phyloP scores from a whole-genome alignment of 1,139 yeast species.

The Suhomyces bribrorum region DNA sequence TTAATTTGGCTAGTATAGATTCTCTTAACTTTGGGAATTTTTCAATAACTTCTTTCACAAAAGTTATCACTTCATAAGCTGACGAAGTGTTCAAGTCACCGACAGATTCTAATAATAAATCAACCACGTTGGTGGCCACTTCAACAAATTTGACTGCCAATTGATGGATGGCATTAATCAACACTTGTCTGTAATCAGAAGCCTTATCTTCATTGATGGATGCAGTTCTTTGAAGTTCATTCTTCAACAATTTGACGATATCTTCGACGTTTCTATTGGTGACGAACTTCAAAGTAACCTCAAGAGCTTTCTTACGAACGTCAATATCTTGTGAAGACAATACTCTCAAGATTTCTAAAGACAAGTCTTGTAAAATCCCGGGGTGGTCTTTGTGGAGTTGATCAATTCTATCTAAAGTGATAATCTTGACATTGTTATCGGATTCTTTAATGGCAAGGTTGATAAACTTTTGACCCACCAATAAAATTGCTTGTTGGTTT shows the following conservation, averaged over 20 bases:
- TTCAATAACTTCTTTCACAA: conserved; percentile 92
- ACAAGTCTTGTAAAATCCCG: conserved; percentile 81
- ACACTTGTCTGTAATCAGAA: conserved; percentile 82
- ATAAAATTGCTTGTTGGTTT: conserved; percentile 64
- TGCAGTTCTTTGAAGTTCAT: conserved; percentile 77
- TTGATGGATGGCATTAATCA: conserved; percentile 85
- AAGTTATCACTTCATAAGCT: conserved; percentile 86
- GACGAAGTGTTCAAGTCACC: conserved; percentile 80
- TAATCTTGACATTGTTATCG: conserved; percentile 90
- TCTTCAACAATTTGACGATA: conserved; percentile 86
- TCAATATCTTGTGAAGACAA: conserved; percentile 86
- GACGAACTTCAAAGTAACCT: conserved; percentile 76
- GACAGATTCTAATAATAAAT: conserved; percentile 80
- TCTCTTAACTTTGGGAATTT: conserved; percentile 81
- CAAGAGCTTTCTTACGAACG: conserved; percentile 85
- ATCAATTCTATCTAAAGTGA: conserved; percentile 83
- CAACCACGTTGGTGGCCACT: conserved; percentile 90
- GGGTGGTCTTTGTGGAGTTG: conserved; percentile 76
- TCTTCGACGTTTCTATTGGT: conserved; percentile 92
- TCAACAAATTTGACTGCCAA: conserved; percentile 88
- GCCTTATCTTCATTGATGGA: conserved; percentile 74
- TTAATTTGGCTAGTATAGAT: conserved; percentile 63
- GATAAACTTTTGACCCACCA: conserved; percentile 82
- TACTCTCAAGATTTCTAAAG: conserved; percentile 84
- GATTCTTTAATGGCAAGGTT: conserved; percentile 90